Conservation (phyloP, 257 asterid species). For the Nicotiana tomentosiformis region DNA sequence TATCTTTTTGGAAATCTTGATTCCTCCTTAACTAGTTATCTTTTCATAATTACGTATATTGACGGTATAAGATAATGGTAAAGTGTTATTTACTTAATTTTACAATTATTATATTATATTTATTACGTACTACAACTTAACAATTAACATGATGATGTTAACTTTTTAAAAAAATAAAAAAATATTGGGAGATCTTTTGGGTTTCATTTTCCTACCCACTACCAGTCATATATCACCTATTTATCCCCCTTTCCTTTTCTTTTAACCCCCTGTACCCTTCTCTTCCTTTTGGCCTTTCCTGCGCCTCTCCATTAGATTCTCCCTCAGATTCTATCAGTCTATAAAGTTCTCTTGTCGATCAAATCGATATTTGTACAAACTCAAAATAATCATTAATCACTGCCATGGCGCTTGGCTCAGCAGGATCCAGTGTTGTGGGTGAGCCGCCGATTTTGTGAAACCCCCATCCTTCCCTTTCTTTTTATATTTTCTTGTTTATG, state of each 20-base stretch:
- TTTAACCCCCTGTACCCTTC: neutral
- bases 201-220: neutral
- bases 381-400: neutral
- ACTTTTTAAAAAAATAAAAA: no score
- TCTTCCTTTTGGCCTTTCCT: neutral
- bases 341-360: constrained; percentile 14
- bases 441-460: neutral
- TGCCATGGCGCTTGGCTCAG: constrained; percentile 71
- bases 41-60: no score
- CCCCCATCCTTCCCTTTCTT: neutral
- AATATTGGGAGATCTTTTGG: neutral
- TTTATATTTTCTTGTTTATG: neutral
- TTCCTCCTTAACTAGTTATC: no score
- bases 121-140: no score
- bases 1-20: no score
- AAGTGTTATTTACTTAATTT: no score
- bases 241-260: neutral
- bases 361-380: constrained; percentile 20
- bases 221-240: neutral
- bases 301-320: constrained; percentile 12
- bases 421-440: constrained; percentile 82
- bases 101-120: no score
- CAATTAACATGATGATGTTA: no score
- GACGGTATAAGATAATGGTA: no score
- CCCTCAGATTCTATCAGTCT: constrained; percentile 14